A percentile compares a stretch with the other conserved stretches of the same genome.
Evolutionary conservation across 2,329 filamentous ascomycete genomes (phyloP).

Genomic region (Diaporthe caulivora): DNA sequence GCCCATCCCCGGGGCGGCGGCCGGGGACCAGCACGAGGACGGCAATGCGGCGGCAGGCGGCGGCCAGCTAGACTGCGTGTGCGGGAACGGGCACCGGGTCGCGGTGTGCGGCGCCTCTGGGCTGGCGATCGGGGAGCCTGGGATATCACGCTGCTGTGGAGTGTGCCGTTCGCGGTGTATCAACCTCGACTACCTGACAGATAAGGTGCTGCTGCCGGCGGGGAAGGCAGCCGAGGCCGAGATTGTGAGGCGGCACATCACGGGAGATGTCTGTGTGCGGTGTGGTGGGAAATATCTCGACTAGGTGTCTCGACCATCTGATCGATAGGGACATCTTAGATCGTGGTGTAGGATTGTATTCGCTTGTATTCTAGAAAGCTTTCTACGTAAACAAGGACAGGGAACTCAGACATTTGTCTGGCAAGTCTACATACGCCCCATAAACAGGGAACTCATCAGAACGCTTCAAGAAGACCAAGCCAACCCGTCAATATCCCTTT

Average conservation of each 20-base stretch:
- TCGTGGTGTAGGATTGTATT: neutral
- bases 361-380: neutral
- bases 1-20: neutral
- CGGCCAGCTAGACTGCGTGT: constrained; percentile 43
- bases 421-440: neutral
- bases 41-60: neutral
- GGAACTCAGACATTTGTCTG: constrained; percentile 17
- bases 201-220: constrained; percentile 42
- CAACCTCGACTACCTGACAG: constrained; percentile 55
- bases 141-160: constrained; percentile 65
- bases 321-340: no score
- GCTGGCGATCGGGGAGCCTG: constrained; percentile 66
- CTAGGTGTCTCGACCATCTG: constrained; percentile 25
- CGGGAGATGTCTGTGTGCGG: constrained; percentile 47
- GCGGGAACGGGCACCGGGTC: constrained; percentile 53
- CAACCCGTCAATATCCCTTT: neutral
- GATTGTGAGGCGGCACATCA: constrained; percentile 40
- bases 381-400: neutral
- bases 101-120: constrained; percentile 63
- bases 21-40: neutral
- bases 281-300: constrained; percentile 54
- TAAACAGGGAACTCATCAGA: neutral
- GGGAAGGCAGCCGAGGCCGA: constrained; percentile 40
- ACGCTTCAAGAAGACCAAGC: neutral
- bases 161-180: constrained; percentile 67